Evolutionary conservation across 495 filamentous ascomycete genomes (phyloP), one percentile per base, ranked within the genome.

Genomic region (Annulohypoxylon stygium): DNA sequence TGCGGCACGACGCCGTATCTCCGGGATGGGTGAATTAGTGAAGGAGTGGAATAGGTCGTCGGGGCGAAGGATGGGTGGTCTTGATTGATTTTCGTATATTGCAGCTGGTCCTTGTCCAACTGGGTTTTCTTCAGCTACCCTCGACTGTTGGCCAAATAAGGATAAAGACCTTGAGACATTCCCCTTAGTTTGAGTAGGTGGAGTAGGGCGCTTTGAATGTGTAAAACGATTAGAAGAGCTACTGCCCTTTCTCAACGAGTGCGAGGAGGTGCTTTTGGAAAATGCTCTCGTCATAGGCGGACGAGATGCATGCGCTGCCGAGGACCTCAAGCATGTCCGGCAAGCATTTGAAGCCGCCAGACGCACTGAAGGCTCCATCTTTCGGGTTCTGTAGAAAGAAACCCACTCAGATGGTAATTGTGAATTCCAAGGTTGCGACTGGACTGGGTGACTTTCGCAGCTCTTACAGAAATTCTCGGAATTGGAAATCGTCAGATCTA

Each of bases 41-140:
- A 95, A 97, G 20, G 90, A 86, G 82, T 99, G 95, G 84, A 97
- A 98, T 59, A 99, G 92, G 78, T 98, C 93, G 81, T 97, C 88
- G 20, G 88, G 86, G 70, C 87, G 84, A 51, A 97, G 86, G 39
- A 96, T 83, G 14, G 85, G 81, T 55, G 84, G 75, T 41, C 70
- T 76, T 43, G 76, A 72, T 23, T 36, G 74, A 51, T 76, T 73
- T 37, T 71, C 73, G 45, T 73, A 66, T 41, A 74, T 65, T 50
- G 78, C 43, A 16, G 73, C 67, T 36, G 75, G 51, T 68, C 45
- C 65, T 50, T 67, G 54, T 16, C 47, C 33, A 61, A 55, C 23
- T 4, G 63, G 18, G 47, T 69, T 51, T 23, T 77, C 64, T 11
- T 76, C 60, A 9, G 50, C 43, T 50, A 58, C 20, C 43, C 74